Base-by-base conservation (phyloP, 306 rosid genomes). In the Alnus glutinosa region DNA sequence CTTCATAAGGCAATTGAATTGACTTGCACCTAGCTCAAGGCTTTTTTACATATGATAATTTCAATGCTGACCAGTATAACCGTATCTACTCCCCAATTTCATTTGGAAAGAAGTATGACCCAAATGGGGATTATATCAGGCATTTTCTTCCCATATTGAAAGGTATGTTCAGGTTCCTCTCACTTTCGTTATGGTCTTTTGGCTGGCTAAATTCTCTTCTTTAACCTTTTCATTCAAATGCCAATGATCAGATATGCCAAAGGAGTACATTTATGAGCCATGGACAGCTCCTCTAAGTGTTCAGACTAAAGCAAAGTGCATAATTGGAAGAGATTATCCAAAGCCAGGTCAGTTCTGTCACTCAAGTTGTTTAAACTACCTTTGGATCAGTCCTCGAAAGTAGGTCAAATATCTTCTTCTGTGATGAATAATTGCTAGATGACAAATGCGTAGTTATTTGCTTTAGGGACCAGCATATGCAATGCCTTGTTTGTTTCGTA, bases 21-120 rank as follows among this genome's bases (percentile, higher is more conserved):
- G 50, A 18, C 19, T 67, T 5, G 11, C 30, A 3, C 14, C 19
- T 42, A 67, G 23, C 72, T 39, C 51, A 67, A 78, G 82, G 70
- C 36, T 23, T 73, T 30, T 73, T 84, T 10, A 10, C 72, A 23
- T 76, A 12, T 58, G 75, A 74, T 80, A 47, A 37, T 70, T 75
- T 80, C 55, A 59, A 59, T 75, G 63, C 28, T 83, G 75, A 78
- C 67, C 95, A 94, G 98, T 92, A 91, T 84, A 86, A 92, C 75
- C 97, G 98, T 19, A 87, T 91, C 85, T 94, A 94, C 84, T 94
- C 97, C 9, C 97, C 97, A 16, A 80, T 83, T 77, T 86, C 98
- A 18, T 94, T 94, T 71, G 98, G 98, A 18, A 94, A 94, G 90
- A 94, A 94, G 88, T 91, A 89, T 76, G 98, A 94, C 76, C 91